Evolutionary conservation across 176 grass and related monocot genomes (phyloP), one percentile per base, ranked within the genome.

Genomic region (Saccharum spontaneum): DNA sequence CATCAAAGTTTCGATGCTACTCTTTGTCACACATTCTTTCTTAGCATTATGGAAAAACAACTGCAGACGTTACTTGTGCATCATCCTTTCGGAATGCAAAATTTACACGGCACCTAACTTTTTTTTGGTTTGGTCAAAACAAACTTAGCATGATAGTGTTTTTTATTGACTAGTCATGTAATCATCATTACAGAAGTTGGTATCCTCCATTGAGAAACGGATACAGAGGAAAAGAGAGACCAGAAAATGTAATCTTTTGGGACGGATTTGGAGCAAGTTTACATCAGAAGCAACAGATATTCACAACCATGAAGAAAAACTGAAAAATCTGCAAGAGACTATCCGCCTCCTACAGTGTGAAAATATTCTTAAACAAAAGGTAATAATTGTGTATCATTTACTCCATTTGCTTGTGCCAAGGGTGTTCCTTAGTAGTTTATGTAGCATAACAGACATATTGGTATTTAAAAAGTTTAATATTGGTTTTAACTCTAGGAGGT

Each of bases 321-420:
- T 92, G 28, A 82, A 92, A 79, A 73, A 87, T 34, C 36, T 89
- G 30, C 44, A 79, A 43, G 76, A 82, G 26, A 84, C 75, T 45
- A 92, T 97, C 61, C 90, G 84, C 23, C 60, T 79, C 26, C 79
- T 87, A 23, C 92, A 92, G 40, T 92, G 83, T 89, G 88, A 88
- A 77, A 94, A 87, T 79, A 86, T 89, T 50, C 81, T 97, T 36
- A 85, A 91, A 72, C 74, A 90, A 55, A 94, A 94, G 90, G 90
- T 92, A 94, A 17, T 69, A 9, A 0, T 6, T 60, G 34, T 79
- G 52, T 62, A 71, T 37, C 61, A 10, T 84, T 78, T 10, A 69
- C 23, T 69, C 46, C 43, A 70, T 31, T 73, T 50, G 5, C 20
- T 57, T 69, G 10, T 28, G 20, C 17, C 54, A 50, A 73, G 54